Percentiles rank a stretch among this genome's conserved stretches.
Conservation (phyloP, 2,329 filamentous ascomycete species). For the Periconia macrospinosa region DNA sequence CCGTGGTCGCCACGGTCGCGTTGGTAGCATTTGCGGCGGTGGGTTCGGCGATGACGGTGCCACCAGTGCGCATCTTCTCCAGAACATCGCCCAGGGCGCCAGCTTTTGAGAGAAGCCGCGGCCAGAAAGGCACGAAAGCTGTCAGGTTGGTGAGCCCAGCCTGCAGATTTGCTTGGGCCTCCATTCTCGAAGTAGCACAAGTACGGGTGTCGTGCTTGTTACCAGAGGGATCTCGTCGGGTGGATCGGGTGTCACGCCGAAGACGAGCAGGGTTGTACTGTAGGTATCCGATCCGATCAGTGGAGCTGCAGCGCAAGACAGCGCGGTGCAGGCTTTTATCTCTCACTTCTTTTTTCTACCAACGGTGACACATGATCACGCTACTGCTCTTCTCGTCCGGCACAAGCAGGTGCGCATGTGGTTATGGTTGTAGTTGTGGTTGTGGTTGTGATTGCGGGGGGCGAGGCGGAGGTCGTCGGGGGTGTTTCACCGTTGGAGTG, state of each 20-base stretch:
- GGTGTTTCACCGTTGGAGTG: no score
- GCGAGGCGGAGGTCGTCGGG: not conserved
- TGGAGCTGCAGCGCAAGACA: not conserved
- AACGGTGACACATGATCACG: not conserved
- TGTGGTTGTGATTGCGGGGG: not conserved
- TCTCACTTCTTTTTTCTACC: not conserved
- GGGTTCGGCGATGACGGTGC: constrained; percentile 62
- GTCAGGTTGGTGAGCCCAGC: constrained; percentile 45
- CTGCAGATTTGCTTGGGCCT: constrained; percentile 9
- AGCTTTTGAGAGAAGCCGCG: constrained; percentile 69
- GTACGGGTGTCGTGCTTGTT: no score
- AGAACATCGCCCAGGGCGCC: constrained; percentile 64
- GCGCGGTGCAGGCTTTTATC: not conserved
- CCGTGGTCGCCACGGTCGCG: constrained; percentile 41
- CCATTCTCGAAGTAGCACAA: constrained; percentile 18
- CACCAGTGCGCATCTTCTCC: constrained; percentile 55
- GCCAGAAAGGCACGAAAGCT: constrained; percentile 68
- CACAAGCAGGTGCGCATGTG: not conserved
- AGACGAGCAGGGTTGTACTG: not conserved
- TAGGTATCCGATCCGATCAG: not conserved
- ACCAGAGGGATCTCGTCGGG: not conserved
- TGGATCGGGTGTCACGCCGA: not conserved
- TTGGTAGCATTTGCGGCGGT: constrained; percentile 53
- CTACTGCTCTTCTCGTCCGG: not conserved
- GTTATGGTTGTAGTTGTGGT: no score